Conservation (phyloP, 169 alveolate species). For the Cytauxzoon felis region DNA sequence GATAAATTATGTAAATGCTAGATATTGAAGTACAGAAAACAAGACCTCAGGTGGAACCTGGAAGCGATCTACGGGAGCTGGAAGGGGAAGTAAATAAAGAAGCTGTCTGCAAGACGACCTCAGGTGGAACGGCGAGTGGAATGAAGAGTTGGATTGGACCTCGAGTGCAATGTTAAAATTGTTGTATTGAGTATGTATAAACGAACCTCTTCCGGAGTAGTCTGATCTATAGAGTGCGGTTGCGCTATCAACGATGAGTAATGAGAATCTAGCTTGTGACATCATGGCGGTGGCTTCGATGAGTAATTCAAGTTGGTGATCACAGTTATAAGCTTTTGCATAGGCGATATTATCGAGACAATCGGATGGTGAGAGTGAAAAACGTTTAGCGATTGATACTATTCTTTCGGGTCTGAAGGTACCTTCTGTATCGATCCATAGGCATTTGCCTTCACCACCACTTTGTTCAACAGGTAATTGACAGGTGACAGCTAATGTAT, state of each 20-base stretch:
- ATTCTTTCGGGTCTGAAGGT: constrained; percentile 99
- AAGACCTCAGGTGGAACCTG: no score
- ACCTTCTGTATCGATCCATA: constrained; percentile 99
- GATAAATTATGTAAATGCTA: no score
- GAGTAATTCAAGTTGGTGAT: constrained; percentile 93
- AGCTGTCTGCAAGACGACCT: no score
- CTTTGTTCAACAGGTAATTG: constrained; percentile 91
- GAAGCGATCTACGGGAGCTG: no score
- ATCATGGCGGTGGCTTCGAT: constrained; percentile 94
- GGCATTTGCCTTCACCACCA: constrained; percentile 98
- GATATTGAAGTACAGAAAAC: no score
- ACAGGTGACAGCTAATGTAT: constrained; percentile 90
- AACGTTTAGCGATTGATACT: constrained; percentile 94
- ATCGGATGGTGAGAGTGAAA: constrained; percentile 90
- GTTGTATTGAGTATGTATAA: no score
- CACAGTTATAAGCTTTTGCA: constrained; percentile 96
- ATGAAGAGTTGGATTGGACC: no score
- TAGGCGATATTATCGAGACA: constrained; percentile 96
- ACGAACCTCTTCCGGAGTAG: constrained; percentile 90
- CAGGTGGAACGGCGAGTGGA: no score
- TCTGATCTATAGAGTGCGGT: constrained; percentile 97
- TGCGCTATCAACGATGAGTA: constrained; percentile 95
- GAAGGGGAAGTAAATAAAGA: no score
- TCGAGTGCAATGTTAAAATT: constrained; percentile 77
- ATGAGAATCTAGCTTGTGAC: constrained; percentile 95